Percentiles rank a stretch among this genome's conserved stretches.
Conservation (phyloP, 2,329 filamentous ascomycete genomes). For the Gaeumannomyces tritici region DNA sequence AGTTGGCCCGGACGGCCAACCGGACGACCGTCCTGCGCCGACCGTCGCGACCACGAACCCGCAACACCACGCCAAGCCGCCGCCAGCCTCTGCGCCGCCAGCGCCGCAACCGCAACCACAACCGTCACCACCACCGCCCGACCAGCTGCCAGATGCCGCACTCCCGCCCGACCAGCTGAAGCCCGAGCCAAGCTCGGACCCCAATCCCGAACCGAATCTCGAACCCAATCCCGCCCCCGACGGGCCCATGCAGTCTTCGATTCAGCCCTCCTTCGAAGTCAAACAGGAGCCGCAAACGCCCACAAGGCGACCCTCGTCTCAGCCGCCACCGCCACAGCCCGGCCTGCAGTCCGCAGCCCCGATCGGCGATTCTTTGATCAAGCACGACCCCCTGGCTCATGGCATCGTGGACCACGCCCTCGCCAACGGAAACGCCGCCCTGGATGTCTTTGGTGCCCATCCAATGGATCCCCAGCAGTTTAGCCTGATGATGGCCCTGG, state of each 20-base stretch:
- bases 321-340: not conserved
- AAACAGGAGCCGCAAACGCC: not conserved
- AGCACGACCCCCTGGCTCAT: not conserved
- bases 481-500: slow-evolving; percentile 36
- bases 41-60: not conserved
- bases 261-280: not conserved
- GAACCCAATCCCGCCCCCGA: not conserved
- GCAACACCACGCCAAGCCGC: not conserved
- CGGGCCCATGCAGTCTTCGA: not conserved
- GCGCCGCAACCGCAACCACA: not conserved
- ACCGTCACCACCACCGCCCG: not conserved
- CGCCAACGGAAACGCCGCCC: slow-evolving; percentile 2
- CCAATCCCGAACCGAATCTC: not conserved
- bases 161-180: not conserved
- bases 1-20: slow-evolving; percentile 25
- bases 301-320: not conserved
- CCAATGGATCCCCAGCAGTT: slow-evolving; percentile 23
- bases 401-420: not conserved
- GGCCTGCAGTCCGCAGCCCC: not conserved
- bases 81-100: not conserved
- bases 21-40: not conserved
- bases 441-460: slow-evolving; percentile 10
- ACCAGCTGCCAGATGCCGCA: not conserved
- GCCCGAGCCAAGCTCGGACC: not conserved
- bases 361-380: not conserved